Conservation (phyloP, 2,329 filamentous ascomycete species). For the Trichophyton verrucosum region DNA sequence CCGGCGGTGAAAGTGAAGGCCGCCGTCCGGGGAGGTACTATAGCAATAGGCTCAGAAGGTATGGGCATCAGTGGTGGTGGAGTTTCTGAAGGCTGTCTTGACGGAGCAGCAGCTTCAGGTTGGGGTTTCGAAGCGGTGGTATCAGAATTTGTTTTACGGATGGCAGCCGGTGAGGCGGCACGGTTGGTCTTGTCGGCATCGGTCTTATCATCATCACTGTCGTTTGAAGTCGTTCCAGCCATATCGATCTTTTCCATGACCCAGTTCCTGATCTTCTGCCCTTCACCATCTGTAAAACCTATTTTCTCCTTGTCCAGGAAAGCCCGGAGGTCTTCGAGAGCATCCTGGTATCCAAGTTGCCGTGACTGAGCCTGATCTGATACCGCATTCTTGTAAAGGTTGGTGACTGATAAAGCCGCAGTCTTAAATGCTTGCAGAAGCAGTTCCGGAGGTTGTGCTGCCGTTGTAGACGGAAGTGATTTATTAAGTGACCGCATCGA, state of each 20-base stretch:
- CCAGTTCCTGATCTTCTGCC: conserved; percentile 52
- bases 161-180: conserved; percentile 25
- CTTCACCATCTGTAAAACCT: conserved; percentile 68
- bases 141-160: conserved; percentile 24
- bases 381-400: conserved; percentile 86
- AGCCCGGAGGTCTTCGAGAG: conserved; percentile 72
- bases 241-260: conserved; percentile 38
- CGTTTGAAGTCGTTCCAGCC: conserved; percentile 25
- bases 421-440: conserved; percentile 83
- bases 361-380: conserved; percentile 63
- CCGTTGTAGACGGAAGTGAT: conserved; percentile 44
- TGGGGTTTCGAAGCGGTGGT: conserved; percentile 18
- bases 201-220: conserved; percentile 34
- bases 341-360: conserved; percentile 81
- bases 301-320: conserved; percentile 76
- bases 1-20: conserved; percentile 35
- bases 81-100: conserved; percentile 14
- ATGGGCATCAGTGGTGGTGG: conserved; percentile 13
- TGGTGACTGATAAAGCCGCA: conserved; percentile 86
- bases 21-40: conserved; percentile 19
- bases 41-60: not conserved
- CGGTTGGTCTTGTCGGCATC: conserved; percentile 28
- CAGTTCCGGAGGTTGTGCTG: conserved; percentile 36
- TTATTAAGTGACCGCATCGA: conserved; percentile 53
- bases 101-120: conserved; percentile 16